Base-by-base conservation (phyloP, 305 asterid genomes). In the Fraxinus xanthoxyloides region DNA sequence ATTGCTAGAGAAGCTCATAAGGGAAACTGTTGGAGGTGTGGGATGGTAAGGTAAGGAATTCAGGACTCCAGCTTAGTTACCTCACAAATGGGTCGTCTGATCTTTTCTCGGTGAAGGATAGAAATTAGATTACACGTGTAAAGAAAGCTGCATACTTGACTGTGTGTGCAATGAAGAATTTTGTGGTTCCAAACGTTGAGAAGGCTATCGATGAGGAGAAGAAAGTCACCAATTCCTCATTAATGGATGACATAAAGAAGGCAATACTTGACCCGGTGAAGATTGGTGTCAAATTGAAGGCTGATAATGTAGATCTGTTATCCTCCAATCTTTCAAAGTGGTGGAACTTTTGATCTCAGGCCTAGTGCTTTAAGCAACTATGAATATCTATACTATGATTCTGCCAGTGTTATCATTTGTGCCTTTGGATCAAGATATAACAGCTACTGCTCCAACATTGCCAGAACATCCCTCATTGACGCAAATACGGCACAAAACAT, bases 301-400 rank as follows among this genome's bases (percentile, higher is more conserved):
- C 96, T 77, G 97, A 92, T 8, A 94, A 92, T 83, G 89, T 91
- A 4, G 95, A 94, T 94, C 19, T 94, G 97, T 84, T 90, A 91
- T 83, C 97, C 96, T 43, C 98, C 97, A 6, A 89, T 91, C 77
- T 90, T 93, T 85, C 95, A 93, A 84, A 93, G 98, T 76, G 98
- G 98, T 78, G 97, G 93, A 26, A 83, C 54, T 13, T 94, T 92
- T 65, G 92, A 94, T 86, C 92, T 94, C 34, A 85, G 90, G 72
- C 97, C 98, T 38, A 89, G 93, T 86, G 97, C 97, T 30, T 73
- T 89, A 24, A 92, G 96, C 87, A 89, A 90, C 61, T 93, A 92
- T 75, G 93, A 90, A 9, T 13, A 81, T 80, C 83, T 92, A 19
- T 91, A 87, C 82, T 94, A 89, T 80, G 96, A 91, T 85, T 80